Base-by-base conservation (phyloP, 805 yeast species). In the Wickerhamiella dianesei region DNA sequence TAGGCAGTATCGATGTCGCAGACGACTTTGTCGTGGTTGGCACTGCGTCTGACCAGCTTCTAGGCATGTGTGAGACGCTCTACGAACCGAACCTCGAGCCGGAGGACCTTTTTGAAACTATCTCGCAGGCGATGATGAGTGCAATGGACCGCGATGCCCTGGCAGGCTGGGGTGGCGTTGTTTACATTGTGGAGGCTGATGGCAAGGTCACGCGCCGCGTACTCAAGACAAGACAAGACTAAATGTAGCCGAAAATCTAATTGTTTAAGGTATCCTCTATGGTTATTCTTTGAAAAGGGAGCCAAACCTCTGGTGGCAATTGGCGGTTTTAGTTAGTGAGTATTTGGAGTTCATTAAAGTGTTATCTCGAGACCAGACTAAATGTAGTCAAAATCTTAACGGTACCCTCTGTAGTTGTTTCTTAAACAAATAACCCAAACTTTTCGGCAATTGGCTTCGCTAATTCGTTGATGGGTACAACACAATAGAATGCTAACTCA, bases 101-200 rank as follows among this genome's bases (percentile, higher is more conserved):
- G 4, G 97, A 92, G 56, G 96, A 92, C 64, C 71, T 92, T 56
- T 92, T 92, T 61, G 97, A 92, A 66, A 89, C 97, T 37, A 82
- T 87, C 55, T 79, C 94, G 56, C 98, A 92, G 67, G 89, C 96
- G 1, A 70, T 92, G 50, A 70, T 92, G 70, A 86, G 83, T 63
- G 97, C 96, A 17, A 94, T 83, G 35, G 98, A 92, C 66, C 82
- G 98, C 72, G 98, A 92, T 66, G 95, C 96, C 4, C 72, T 92
- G 49, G 80, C 94, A 25, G 99, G 99, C 55, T 92, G 96, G 96
- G 98, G 98, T 59, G 96, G 95, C 6, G 82, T 85, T 16, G 97
- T 92, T 20, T 89, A 89, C 66, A 70, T 92, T 47, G 77, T 92
- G 17, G 58, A 55, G 35, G 54, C 55, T 48, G 35, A 37, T n/a